Conservation (phyloP, 345 rosid species). For the Citrus unshiu region DNA sequence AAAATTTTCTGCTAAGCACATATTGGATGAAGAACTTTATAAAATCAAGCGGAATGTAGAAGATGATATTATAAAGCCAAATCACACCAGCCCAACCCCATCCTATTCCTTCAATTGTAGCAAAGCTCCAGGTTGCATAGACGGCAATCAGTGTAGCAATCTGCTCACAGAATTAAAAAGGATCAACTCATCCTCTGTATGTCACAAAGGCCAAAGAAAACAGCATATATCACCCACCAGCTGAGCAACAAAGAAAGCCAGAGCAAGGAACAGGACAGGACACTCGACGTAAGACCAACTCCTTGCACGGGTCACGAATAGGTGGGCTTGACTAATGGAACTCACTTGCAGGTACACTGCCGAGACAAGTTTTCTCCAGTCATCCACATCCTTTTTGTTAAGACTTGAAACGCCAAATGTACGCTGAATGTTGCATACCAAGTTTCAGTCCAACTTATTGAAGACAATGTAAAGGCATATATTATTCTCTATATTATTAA, state of each 20-base stretch:
- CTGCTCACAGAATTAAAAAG: constrained; percentile 23
- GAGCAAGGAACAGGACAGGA: constrained; percentile 41
- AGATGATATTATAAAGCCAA: constrained; percentile 55
- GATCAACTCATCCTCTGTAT: not conserved
- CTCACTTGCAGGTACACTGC: constrained; percentile 62
- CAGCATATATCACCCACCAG: constrained; percentile 28
- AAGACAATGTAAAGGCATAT: not conserved
- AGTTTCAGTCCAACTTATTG: not conserved
- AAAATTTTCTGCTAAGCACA: constrained; percentile 47
- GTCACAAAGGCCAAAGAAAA: not conserved
- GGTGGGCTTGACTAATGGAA: constrained; percentile 64
- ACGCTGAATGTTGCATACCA: constrained; percentile 22
- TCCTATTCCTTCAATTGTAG: constrained; percentile 50
- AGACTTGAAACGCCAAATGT: constrained; percentile 56
- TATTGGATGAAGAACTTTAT: constrained; percentile 52
- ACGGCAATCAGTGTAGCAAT: constrained; percentile 54
- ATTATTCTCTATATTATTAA: not conserved
- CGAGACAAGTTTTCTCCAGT: constrained; percentile 48
- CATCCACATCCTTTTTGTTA: constrained; percentile 21
- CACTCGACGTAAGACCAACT: constrained; percentile 58
- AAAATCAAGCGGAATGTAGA: constrained; percentile 47
- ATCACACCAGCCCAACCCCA: constrained; percentile 66
- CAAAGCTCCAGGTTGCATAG: constrained; percentile 55
- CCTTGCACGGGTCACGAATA: constrained; percentile 53
- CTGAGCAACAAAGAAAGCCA: constrained; percentile 47